phyloP scores from a whole-genome alignment of 2,329 filamentous ascomycete genomes.

The Ramularia collo-cygni region DNA sequence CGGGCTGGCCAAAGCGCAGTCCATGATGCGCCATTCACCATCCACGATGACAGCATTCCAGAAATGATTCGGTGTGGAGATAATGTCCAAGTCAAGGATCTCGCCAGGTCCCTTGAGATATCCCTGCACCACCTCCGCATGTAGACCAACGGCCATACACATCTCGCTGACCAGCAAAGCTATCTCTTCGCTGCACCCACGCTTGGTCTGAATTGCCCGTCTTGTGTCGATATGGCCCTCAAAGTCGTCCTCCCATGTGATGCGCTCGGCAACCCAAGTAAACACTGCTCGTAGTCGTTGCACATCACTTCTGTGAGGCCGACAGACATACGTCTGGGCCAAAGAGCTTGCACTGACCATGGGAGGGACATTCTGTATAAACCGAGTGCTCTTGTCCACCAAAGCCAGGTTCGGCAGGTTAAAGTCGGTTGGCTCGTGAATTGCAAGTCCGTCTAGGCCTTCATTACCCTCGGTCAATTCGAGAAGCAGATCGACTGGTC shows the following conservation, averaged over 20 bases:
- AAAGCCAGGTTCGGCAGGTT: slow-evolving; percentile 62
- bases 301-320: slow-evolving; percentile 89
- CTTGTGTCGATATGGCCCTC: slow-evolving; percentile 78
- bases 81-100: slow-evolving; percentile 67
- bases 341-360: slow-evolving; percentile 75
- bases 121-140: slow-evolving; percentile 78
- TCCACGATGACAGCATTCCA: slow-evolving; percentile 95
- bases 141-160: slow-evolving; percentile 82
- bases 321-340: slow-evolving; percentile 85
- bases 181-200: slow-evolving; percentile 83
- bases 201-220: slow-evolving; percentile 73
- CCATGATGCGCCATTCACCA: slow-evolving; percentile 92
- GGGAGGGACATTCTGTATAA: slow-evolving; percentile 69
- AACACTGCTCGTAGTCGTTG: slow-evolving; percentile 92
- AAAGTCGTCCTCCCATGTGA: slow-evolving; percentile 92
- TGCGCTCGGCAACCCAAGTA: slow-evolving; percentile 92
- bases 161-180: slow-evolving; percentile 84
- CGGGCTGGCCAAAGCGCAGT: slow-evolving; percentile 84
- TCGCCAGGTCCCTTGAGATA: slow-evolving; percentile 91
- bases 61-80: slow-evolving; percentile 90
- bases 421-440: slow-evolving; percentile 78
- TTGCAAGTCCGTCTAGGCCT: slow-evolving; percentile 72
- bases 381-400: slow-evolving; percentile 93
- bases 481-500: slow-evolving; percentile 82
- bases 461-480: slow-evolving; percentile 86